phyloP scores from a whole-genome alignment of 306 rosid species.

The Dryas octopetala region DNA sequence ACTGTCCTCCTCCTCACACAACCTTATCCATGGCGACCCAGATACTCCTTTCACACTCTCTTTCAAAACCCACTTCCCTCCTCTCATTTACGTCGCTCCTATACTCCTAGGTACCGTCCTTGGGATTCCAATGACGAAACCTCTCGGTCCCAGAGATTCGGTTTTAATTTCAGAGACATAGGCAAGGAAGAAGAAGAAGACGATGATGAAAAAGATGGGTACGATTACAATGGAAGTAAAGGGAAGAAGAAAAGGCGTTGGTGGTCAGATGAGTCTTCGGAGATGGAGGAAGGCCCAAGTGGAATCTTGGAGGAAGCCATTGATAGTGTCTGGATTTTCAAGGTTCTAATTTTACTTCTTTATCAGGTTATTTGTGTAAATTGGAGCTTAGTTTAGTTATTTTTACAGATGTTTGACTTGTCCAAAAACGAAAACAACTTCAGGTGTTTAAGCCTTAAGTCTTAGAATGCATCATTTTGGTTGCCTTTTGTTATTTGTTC shows the following conservation, averaged over 20 bases:
- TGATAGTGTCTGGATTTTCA: constrained; percentile 72
- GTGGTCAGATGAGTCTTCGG: constrained; percentile 71
- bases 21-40: constrained; percentile 52
- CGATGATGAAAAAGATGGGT: constrained; percentile 22
- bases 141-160: constrained; percentile 50
- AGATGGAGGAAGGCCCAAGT: constrained; percentile 39
- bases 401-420: neutral
- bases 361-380: neutral
- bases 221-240: constrained; percentile 22
- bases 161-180: constrained; percentile 37
- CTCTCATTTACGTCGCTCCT: constrained; percentile 37
- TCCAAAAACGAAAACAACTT: neutral
- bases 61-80: constrained; percentile 12
- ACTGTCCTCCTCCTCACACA: constrained; percentile 32
- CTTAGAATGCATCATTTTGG: neutral
- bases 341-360: constrained; percentile 41
- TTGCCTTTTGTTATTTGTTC: neutral
- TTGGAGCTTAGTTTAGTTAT: neutral
- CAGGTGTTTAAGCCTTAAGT: neutral
- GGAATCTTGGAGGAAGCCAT: constrained; percentile 50
- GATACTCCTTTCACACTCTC: constrained; percentile 10
- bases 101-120: constrained; percentile 54
- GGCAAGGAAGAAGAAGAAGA: constrained; percentile 15
- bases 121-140: constrained; percentile 83
- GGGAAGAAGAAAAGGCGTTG: constrained; percentile 55